Conservation (phyloP, 2,329 filamentous ascomycete species). For the Scedosporium dehoogii region DNA sequence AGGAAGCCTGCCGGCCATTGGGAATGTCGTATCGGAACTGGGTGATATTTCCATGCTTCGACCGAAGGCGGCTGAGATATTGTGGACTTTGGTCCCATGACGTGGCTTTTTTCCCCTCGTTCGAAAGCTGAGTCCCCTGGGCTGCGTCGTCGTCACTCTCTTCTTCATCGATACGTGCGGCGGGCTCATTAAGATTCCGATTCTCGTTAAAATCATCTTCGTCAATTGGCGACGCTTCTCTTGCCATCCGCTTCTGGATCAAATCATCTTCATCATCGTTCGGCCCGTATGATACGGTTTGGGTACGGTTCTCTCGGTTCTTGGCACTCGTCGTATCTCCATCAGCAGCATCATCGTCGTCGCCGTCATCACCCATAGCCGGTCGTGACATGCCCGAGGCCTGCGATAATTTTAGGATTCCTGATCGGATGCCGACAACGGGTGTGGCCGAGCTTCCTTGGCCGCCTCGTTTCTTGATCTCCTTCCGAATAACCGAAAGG, state of each 20-base stretch:
- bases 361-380: slow-evolving; percentile 46
- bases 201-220: slow-evolving; percentile 46
- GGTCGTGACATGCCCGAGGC: slow-evolving; percentile 20
- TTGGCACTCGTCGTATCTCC: slow-evolving; percentile 69
- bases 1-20: slow-evolving; percentile 56
- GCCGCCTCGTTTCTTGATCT: slow-evolving; percentile 71
- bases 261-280: slow-evolving; percentile 87
- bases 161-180: slow-evolving; percentile 8
- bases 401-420: slow-evolving; percentile 41
- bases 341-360: slow-evolving; percentile 67
- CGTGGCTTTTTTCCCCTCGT: slow-evolving; percentile 16
- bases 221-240: slow-evolving; percentile 40
- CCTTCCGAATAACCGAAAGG: slow-evolving; percentile 59
- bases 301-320: slow-evolving; percentile 62
- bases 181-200: slow-evolving; percentile 31
- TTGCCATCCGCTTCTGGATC: slow-evolving; percentile 54
- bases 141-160: slow-evolving; percentile 26
- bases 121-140: slow-evolving; percentile 19
- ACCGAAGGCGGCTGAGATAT: slow-evolving; percentile 55
- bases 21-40: slow-evolving; percentile 72
- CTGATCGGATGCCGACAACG: slow-evolving; percentile 51
- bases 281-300: slow-evolving; percentile 80
- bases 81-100: slow-evolving; percentile 17
- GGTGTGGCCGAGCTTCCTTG: slow-evolving; percentile 62
- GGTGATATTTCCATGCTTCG: slow-evolving; percentile 56